Evolutionary conservation across 139 green algal genomes (phyloP).

Genomic region (Edaphochlamys debaryana): DNA sequence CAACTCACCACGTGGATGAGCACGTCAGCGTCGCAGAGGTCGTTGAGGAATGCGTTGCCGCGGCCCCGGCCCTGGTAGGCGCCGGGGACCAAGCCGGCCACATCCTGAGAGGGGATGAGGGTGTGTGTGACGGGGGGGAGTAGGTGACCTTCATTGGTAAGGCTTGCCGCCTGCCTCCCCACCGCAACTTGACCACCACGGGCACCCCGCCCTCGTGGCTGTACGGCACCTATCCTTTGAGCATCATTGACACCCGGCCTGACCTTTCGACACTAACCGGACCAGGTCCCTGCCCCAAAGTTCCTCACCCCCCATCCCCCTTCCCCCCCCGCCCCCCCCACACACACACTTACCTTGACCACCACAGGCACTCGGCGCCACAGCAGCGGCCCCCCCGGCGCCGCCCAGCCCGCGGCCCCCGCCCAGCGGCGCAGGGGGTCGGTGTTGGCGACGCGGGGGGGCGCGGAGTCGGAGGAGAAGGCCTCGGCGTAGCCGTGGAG

Average conservation of each 20-base stretch:
- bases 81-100: conserved; percentile 69
- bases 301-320: too few relatives aligned
- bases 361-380: conserved; percentile 54
- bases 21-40: conserved; percentile 68
- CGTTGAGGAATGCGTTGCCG: conserved; percentile 72
- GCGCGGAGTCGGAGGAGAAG: conserved; percentile 15
- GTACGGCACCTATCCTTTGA: too few relatives aligned
- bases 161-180: too few relatives aligned
- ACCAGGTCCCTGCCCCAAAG: too few relatives aligned
- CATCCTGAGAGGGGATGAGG: conserved; percentile 40
- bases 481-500: conserved; percentile 33
- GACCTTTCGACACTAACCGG: too few relatives aligned
- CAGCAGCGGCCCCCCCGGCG: conserved; percentile 28
- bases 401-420: conserved; percentile 16
- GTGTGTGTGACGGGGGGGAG: background rate
- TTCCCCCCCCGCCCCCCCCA: too few relatives aligned
- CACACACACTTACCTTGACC: conserved; percentile 48
- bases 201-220: too few relatives aligned
- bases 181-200: too few relatives aligned
- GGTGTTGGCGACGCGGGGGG: conserved; percentile 37
- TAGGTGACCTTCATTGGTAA: too few relatives aligned
- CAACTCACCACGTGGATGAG: conserved; percentile 42
- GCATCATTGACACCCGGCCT: too few relatives aligned
- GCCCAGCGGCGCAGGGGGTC: conserved; percentile 47
- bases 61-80: conserved; percentile 59